Conservation (phyloP, 768 basidiomycete genomes). For the Lenzites betulinus region DNA sequence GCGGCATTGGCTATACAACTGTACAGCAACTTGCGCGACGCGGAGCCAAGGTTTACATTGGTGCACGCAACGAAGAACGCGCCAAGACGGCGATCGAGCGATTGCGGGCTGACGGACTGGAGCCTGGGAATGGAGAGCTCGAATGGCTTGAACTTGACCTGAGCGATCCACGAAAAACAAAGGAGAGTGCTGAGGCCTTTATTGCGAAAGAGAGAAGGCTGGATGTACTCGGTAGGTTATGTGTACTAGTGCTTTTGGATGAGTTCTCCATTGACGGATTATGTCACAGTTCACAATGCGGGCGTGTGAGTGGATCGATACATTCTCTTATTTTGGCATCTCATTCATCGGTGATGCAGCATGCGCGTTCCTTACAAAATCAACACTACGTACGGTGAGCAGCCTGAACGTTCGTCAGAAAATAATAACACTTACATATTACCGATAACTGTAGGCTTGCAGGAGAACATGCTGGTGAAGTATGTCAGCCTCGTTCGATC, state of each 20-base stretch:
- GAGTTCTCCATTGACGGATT: not conserved
- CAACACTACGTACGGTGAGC: constrained; percentile 17
- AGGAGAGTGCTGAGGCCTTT: constrained; percentile 39
- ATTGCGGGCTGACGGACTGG: constrained; percentile 36
- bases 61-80: constrained; percentile 36
- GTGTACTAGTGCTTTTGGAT: not conserved
- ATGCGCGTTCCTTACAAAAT: constrained; percentile 9
- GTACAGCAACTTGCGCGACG: constrained; percentile 40
- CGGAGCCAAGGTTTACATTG: constrained; percentile 47
- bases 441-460: constrained; percentile 35
- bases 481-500: constrained; percentile 19
- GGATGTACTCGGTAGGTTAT: constrained; percentile 43
- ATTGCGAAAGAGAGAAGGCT: constrained; percentile 42
- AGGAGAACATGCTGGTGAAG: constrained; percentile 48
- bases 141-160: constrained; percentile 43
- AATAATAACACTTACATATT: not conserved
- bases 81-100: constrained; percentile 36
- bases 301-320: constrained; percentile 40
- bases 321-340: not conserved
- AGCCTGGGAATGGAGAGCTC: constrained; percentile 34
- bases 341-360: constrained; percentile 34
- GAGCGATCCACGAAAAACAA: constrained; percentile 37
- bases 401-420: not conserved
- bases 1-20: constrained; percentile 41
- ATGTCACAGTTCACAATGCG: constrained; percentile 52